Conservation (phyloP, 2,329 filamentous ascomycete genomes). For the Aspergillus novofumigatus region DNA sequence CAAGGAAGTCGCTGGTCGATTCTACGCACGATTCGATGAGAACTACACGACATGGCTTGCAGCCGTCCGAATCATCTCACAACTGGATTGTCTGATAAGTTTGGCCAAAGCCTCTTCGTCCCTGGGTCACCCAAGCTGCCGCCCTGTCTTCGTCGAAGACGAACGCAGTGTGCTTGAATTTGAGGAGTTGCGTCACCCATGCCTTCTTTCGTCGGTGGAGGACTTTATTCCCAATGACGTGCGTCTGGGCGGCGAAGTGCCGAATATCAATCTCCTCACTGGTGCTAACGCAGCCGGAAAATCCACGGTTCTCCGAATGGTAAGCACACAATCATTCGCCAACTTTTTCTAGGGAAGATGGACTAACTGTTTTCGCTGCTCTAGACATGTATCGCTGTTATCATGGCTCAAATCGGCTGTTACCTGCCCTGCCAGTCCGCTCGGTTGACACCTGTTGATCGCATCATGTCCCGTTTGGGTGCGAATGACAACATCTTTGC, state of each 20-base stretch:
- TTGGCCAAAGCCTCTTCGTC: constrained; percentile 82
- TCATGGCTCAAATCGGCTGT: constrained; percentile 95
- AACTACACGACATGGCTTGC: constrained; percentile 82
- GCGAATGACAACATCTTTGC: constrained; percentile 99
- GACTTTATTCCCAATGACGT: constrained; percentile 98
- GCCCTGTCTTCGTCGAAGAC: constrained; percentile 80
- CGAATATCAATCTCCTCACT: constrained; percentile 87
- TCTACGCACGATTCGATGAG: constrained; percentile 83
- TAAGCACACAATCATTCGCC: constrained; percentile 44
- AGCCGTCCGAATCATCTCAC: constrained; percentile 83
- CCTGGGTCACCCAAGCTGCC: constrained; percentile 80
- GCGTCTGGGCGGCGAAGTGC: constrained; percentile 70
- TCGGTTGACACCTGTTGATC: constrained; percentile 82
- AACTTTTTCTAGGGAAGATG: background rate
- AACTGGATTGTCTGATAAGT: constrained; percentile 92
- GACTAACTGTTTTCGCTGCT: constrained; percentile 19
- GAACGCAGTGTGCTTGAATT: constrained; percentile 88
- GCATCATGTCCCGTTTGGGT: constrained; percentile 96
- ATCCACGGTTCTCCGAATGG: constrained; percentile 93
- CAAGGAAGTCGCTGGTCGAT: constrained; percentile 76
- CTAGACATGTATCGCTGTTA: constrained; percentile 88
- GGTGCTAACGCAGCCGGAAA: constrained; percentile 97
- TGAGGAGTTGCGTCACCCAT: constrained; percentile 86
- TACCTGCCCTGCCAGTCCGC: constrained; percentile 82
- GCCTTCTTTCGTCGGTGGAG: constrained; percentile 80